Conservation (phyloP, 2,329 filamentous ascomycete genomes). For the Fonsecaea monophora region DNA sequence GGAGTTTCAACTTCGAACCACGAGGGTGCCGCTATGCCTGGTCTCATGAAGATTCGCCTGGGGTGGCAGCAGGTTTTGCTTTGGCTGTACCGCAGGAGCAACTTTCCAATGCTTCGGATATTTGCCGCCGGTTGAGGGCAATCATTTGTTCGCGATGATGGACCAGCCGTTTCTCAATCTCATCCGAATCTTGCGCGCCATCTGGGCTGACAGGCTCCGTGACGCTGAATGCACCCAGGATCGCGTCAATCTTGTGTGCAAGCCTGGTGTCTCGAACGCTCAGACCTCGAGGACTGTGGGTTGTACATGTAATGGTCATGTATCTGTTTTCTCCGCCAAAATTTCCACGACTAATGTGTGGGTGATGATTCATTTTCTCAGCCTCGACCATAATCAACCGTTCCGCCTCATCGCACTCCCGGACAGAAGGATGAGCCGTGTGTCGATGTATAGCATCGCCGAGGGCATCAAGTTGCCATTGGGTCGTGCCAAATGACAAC, state of each 20-base stretch:
- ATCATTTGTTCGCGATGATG: conserved; percentile 22
- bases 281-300: conserved; percentile 38
- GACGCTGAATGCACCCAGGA: conserved; percentile 19
- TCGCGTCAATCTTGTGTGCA: conserved; percentile 31
- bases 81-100: conserved; percentile 25
- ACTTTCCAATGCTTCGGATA: conserved; percentile 28
- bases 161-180: conserved; percentile 7
- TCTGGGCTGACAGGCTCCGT: not conserved
- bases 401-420: conserved; percentile 22
- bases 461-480: conserved; percentile 37
- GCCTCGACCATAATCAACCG: conserved; percentile 29
- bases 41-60: not conserved
- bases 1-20: not conserved
- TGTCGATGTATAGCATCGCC: conserved; percentile 38
- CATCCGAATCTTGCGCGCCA: conserved; percentile 1
- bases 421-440: conserved; percentile 20
- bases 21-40: not conserved
- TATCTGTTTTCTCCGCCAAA: conserved; percentile 13
- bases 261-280: conserved; percentile 38
- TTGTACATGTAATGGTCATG: conserved; percentile 40
- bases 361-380: conserved; percentile 38
- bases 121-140: conserved; percentile 24
- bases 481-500: conserved; percentile 19
- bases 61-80: not conserved
- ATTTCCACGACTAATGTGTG: conserved; percentile 32